Percentiles rank a stretch among this genome's conserved stretches.
Conservation (phyloP, 441 rosid species). For the Gossypium armourianum region DNA sequence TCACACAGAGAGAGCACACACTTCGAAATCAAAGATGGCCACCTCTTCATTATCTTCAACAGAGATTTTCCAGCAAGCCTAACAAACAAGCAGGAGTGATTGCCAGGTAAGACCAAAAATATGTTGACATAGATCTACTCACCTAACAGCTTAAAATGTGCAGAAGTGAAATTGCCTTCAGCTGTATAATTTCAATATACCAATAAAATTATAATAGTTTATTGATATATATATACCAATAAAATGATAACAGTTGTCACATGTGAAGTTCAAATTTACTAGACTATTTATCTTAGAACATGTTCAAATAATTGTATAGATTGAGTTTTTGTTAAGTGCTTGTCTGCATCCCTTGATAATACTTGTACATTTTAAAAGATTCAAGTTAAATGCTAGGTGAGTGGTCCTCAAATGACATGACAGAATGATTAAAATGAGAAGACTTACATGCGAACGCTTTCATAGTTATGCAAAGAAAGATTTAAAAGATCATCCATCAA, state of each 20-base stretch:
- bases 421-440: constrained; percentile 17
- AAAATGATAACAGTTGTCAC: neutral
- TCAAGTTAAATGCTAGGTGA: neutral
- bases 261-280: neutral
- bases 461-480: constrained; percentile 86
- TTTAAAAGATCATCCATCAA: constrained; percentile 79
- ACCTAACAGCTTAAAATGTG: constrained; percentile 1
- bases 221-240: neutral
- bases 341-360: neutral
- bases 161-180: neutral
- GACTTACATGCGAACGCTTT: constrained; percentile 91
- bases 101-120: constrained; percentile 1
- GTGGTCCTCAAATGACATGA: constrained; percentile 6
- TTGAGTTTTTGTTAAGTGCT: neutral
- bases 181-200: neutral
- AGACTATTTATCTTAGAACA: neutral
- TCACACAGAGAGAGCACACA: constrained; percentile 65
- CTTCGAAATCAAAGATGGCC: constrained; percentile 85
- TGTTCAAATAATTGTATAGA: neutral
- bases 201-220: neutral
- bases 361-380: neutral
- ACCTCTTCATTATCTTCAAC: constrained; percentile 84
- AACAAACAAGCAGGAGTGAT: constrained; percentile 29
- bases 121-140: neutral
- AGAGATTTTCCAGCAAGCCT: constrained; percentile 95